Evolutionary conservation across 352 stramenopile genomes (phyloP).

Genomic region (Elongisporangium senticosum): DNA sequence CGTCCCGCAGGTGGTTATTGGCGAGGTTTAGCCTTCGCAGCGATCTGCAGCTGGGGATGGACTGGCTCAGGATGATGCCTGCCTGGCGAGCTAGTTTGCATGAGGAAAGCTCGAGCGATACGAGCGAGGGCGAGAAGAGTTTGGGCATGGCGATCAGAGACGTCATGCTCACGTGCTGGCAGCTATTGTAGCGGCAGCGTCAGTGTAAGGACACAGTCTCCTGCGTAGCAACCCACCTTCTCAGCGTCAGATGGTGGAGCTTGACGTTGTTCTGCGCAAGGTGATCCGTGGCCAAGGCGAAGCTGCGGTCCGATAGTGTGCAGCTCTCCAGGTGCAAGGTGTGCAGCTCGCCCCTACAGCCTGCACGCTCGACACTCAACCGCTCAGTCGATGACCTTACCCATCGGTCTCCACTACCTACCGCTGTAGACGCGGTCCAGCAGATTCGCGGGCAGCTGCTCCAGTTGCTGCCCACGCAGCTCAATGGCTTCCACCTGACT

Average conservation of each 20-base stretch:
- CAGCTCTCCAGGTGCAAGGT: constrained; percentile 35
- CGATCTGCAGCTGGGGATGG: constrained; percentile 24
- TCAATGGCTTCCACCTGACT: constrained; percentile 21
- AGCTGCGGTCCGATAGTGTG: constrained; percentile 32
- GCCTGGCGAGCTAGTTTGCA: constrained; percentile 49
- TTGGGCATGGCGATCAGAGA: constrained; percentile 42
- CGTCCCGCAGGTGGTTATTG: constrained; percentile 51
- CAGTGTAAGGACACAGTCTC: neutral
- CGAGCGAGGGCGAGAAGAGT: constrained; percentile 26
- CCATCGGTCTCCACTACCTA: neutral
- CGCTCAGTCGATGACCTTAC: neutral
- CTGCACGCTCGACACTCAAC: constrained; percentile 1
- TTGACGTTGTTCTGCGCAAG: constrained; percentile 16
- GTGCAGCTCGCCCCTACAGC: constrained; percentile 14
- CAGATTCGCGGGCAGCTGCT: constrained; percentile 16
- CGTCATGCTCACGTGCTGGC: constrained; percentile 49
- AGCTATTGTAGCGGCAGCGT: constrained; percentile 11
- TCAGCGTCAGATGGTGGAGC: constrained; percentile 20
- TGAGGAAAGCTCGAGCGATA: constrained; percentile 39
- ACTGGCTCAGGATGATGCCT: constrained; percentile 57
- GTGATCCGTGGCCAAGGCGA: constrained; percentile 18
- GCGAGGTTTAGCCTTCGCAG: constrained; percentile 31
- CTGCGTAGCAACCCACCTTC: constrained; percentile 11
- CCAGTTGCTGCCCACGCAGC: constrained; percentile 18
- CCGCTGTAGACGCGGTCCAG: constrained; percentile 23